Evolutionary conservation across 2,329 filamentous ascomycete species (phyloP), one percentile per base, ranked within the genome.

Genomic region (Xenoacremonium recifei): DNA sequence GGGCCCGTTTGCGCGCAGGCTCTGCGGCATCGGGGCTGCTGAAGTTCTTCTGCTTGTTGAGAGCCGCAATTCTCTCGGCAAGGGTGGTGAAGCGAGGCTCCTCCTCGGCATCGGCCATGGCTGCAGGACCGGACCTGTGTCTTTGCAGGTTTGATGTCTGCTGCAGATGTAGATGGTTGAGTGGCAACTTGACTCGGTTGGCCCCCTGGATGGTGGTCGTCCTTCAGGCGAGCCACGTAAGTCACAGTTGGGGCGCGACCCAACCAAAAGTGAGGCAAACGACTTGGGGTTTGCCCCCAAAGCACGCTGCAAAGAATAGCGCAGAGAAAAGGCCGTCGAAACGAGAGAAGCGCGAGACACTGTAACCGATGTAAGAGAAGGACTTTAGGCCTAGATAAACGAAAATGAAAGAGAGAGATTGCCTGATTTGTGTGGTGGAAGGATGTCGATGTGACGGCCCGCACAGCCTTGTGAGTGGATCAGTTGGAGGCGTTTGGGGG

Each of bases 1-100:
- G 59, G 5, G 58, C 57, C 33, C 60, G 49, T 40, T 47, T 76
- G 71, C 72, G 74, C 19, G 70, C 66, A 18, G 70, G 63, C 40
- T 63, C 61, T 17, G 67, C 64, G n/a, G n/a, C n/a, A 12, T 65
- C 58, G 21, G 65, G 65, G 9, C 63, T 47, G 39, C 66, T 67
- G 66, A 84, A 79, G 67, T 77, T 78, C 63, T 79, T 78, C 61
- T 83, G 75, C 56, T 69, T 66, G 52, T 84, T 84, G 49, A 85
- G 70, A 21, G 81, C 81, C 9, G 80, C 80, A 48, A 84, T 84
- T 39, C 81, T 73, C 61, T 83, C 79, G 4, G 77, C 73, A 19
- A 85, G 70, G 6, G 75, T 76, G 44, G 69, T 80, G 61, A 80
- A 83, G 47, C 76, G 76, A 29, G 79, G 79, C 57, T 84, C 80